phyloP scores from a whole-genome alignment of 495 filamentous ascomycete species.

The Physcia stellaris region DNA sequence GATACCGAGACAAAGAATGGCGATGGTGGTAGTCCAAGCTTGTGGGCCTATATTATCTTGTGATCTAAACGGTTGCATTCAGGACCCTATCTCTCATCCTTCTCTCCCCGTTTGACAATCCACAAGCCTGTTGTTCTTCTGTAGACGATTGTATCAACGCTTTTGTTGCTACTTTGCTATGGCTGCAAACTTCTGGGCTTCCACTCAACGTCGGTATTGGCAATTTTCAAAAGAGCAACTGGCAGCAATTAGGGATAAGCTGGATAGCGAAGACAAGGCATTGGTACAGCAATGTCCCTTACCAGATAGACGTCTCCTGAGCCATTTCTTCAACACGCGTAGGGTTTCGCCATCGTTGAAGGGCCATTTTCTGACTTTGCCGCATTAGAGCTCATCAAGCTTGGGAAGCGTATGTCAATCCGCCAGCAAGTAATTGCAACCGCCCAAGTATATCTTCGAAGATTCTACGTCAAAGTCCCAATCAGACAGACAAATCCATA shows the following conservation, averaged over 20 bases:
- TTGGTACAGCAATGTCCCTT: conserved; percentile 67
- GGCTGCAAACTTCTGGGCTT: conserved; percentile 96
- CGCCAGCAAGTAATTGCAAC: conserved; percentile 91
- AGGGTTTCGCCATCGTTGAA: conserved; percentile 19
- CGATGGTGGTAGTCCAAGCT: too few relatives aligned
- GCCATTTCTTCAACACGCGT: conserved; percentile 89
- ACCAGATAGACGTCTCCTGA: conserved; percentile 67
- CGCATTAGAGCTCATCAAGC: conserved; percentile 56
- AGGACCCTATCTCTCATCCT: too few relatives aligned
- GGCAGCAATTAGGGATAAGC: conserved; percentile 51
- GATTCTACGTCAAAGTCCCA: conserved; percentile 85
- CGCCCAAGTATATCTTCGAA: conserved; percentile 83
- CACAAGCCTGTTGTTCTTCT: too few relatives aligned
- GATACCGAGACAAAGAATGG: too few relatives aligned
- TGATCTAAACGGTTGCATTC: too few relatives aligned
- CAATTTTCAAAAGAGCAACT: conserved; percentile 73
- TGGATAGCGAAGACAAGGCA: conserved; percentile 58
- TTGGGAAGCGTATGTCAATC: conserved; percentile 63
- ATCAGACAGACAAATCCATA: conserved; percentile 91
- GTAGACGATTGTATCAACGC: too few relatives aligned
- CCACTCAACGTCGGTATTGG: conserved; percentile 82
- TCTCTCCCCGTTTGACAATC: too few relatives aligned
- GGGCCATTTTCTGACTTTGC: conserved; percentile 7
- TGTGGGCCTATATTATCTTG: too few relatives aligned
- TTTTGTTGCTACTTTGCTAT: conserved; percentile 36